Evolutionary conservation across 179 eudicot species (phyloP).

Genomic region (Silene vulgaris): DNA sequence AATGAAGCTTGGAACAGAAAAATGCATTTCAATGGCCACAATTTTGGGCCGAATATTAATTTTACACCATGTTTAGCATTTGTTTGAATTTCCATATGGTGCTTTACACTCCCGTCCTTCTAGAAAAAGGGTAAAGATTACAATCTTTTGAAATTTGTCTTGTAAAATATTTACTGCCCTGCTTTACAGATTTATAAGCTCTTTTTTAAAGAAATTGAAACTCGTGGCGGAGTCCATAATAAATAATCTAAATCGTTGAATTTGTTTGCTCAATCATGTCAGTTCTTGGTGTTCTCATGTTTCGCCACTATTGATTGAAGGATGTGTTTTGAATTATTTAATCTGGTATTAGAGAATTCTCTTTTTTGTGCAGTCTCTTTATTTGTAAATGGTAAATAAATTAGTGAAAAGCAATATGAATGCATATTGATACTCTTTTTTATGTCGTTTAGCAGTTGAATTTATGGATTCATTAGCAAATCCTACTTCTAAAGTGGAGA

Average conservation of each 20-base stretch:
- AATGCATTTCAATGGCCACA: not conserved
- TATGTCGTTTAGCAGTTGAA: slow-evolving; percentile 12
- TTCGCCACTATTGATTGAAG: slow-evolving; percentile 3
- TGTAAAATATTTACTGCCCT: not conserved
- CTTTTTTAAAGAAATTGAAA: not conserved
- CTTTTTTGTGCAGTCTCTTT: not conserved
- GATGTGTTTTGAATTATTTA: not conserved
- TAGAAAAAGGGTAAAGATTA: slow-evolving; percentile 10
- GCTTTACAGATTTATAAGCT: not conserved
- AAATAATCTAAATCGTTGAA: slow-evolving; percentile 3
- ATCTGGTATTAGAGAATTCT: not conserved
- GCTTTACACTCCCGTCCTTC: slow-evolving; percentile 2
- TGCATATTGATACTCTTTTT: not conserved
- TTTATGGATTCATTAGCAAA: slow-evolving; percentile 20
- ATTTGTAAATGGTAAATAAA: not conserved
- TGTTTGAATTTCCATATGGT: not conserved
- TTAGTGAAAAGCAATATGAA: not conserved
- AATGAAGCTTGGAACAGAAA: not conserved
- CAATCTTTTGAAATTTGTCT: not conserved
- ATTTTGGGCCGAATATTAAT: not conserved
- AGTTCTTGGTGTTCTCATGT: not conserved
- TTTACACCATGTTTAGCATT: not conserved
- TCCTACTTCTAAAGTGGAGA: slow-evolving; percentile 18
- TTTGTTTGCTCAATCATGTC: slow-evolving; percentile 3
- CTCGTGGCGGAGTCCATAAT: not conserved